phyloP scores from a whole-genome alignment of 345 rosid genomes.

The Abelmoschus esculentus region DNA sequence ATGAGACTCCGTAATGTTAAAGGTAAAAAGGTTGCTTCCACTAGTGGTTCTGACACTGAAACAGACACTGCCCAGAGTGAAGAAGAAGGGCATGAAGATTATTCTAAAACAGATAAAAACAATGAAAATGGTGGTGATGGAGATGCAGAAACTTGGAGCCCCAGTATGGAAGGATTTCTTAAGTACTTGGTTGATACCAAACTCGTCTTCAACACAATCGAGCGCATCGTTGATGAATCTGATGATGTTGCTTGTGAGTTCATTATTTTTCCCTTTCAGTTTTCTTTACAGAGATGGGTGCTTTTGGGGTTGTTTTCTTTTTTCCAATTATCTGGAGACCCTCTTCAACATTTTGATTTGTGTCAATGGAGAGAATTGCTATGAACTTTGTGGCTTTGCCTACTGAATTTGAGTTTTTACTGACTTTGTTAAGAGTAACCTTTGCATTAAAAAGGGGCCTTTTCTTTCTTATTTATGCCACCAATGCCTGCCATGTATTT shows the following conservation, averaged over 20 bases:
- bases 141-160: conserved; percentile 45
- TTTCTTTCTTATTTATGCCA: neutral
- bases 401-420: neutral
- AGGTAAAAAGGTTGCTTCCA: conserved; percentile 36
- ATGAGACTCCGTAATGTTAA: conserved; percentile 76
- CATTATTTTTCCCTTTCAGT: neutral
- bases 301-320: neutral
- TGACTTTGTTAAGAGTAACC: neutral
- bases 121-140: conserved; percentile 15
- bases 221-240: conserved; percentile 69
- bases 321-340: neutral
- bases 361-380: neutral
- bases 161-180: conserved; percentile 60
- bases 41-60: conserved; percentile 7
- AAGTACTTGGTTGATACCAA: conserved; percentile 69
- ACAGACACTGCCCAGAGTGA: conserved; percentile 6
- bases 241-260: conserved; percentile 75
- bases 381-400: neutral
- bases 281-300: neutral
- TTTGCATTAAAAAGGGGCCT: neutral
- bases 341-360: neutral
- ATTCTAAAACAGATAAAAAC: neutral
- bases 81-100: neutral
- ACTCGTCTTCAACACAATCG: conserved; percentile 65
- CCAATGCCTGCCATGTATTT: neutral